phyloP scores from a whole-genome alignment of 305 asterid species.

The Andrographis paniculata region DNA sequence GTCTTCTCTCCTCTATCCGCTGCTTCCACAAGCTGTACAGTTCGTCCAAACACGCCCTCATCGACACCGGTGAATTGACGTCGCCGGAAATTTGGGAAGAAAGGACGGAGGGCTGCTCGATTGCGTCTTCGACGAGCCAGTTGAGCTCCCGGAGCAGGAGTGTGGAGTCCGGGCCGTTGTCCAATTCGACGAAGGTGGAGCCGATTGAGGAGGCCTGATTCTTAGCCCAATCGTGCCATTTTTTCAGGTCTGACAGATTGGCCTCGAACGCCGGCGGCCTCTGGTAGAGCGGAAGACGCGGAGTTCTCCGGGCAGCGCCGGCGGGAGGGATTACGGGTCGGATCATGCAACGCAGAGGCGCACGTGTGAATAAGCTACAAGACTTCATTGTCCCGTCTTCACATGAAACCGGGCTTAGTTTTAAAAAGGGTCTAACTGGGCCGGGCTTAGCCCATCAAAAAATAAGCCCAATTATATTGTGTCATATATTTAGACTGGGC shows the following conservation, averaged over 20 bases:
- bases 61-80: slow-evolving; percentile 17
- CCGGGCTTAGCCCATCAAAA: not conserved
- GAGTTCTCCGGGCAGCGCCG: slow-evolving; percentile 26
- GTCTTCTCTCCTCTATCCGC: slow-evolving; percentile 58
- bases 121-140: slow-evolving; percentile 66
- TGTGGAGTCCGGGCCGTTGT: slow-evolving; percentile 66
- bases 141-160: slow-evolving; percentile 64
- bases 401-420: too few species aligned
- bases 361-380: too few species aligned
- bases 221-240: slow-evolving; percentile 79
- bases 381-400: too few species aligned
- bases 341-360: slow-evolving; percentile 1
- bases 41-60: slow-evolving; percentile 58
- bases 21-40: slow-evolving; percentile 61
- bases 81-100: slow-evolving; percentile 15
- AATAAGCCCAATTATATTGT: too few species aligned
- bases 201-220: slow-evolving; percentile 47
- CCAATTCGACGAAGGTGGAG: slow-evolving; percentile 28
- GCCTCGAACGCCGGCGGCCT: slow-evolving; percentile 50
- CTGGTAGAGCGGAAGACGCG: slow-evolving; percentile 55
- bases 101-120: slow-evolving; percentile 32
- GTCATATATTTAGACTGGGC: too few species aligned
- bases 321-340: slow-evolving; percentile 28
- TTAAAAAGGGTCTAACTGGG: not conserved
- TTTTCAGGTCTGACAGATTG: slow-evolving; percentile 40